phyloP scores from a whole-genome alignment of 345 rosid species.

The Populus deltoides region DNA sequence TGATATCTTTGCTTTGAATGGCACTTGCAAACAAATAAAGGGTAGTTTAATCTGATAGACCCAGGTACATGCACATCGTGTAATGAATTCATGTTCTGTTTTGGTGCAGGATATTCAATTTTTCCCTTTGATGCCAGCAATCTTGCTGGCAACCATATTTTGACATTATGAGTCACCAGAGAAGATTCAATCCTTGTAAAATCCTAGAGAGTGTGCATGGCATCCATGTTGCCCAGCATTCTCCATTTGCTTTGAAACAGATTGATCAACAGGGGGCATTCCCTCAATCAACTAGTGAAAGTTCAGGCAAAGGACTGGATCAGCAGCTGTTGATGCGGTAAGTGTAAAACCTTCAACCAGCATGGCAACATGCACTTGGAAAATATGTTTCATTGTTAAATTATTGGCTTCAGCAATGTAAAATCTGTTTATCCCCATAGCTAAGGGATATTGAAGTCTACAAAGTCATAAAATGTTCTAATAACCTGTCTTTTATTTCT shows the following conservation, averaged over 20 bases:
- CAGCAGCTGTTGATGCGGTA: constrained; percentile 65
- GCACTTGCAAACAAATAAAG: neutral
- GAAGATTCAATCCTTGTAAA: constrained; percentile 39
- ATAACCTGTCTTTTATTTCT: constrained; percentile 12
- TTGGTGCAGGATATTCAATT: constrained; percentile 20
- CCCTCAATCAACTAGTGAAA: constrained; percentile 35
- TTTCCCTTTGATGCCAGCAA: constrained; percentile 37
- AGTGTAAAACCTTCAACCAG: constrained; percentile 19
- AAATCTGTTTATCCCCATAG: neutral
- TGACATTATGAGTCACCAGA: constrained; percentile 49
- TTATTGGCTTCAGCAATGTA: neutral
- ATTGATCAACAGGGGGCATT: constrained; percentile 46
- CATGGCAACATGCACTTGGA: no score
- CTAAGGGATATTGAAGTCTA: neutral
- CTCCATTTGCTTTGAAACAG: constrained; percentile 56
- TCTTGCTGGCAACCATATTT: constrained; percentile 41
- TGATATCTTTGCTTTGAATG: neutral
- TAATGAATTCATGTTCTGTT: neutral
- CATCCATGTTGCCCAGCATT: constrained; percentile 63
- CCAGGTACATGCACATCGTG: neutral
- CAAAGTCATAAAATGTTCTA: neutral
- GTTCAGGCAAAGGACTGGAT: constrained; percentile 39
- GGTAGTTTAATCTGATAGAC: neutral
- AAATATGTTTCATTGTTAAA: neutral
- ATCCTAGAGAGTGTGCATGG: constrained; percentile 77